Evolutionary conservation across 1,284 basidiomycete species (phyloP).

Genomic region (Spongiforma sp.): DNA sequence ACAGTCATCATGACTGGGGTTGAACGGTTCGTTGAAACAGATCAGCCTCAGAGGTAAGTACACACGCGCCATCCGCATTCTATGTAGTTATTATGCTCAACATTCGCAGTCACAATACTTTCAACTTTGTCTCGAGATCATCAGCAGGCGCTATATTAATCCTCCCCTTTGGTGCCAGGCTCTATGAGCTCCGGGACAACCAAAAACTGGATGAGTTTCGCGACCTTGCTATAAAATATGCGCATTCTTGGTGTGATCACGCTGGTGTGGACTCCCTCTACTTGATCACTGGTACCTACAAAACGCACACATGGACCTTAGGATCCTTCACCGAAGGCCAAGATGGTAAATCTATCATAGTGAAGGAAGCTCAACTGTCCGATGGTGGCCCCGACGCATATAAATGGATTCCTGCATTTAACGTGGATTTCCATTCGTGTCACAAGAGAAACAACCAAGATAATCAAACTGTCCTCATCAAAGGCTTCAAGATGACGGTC

Average conservation of each 20-base stretch:
- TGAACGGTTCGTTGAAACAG: background rate
- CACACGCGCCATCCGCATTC: background rate
- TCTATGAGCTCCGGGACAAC: background rate
- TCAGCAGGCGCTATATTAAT: background rate
- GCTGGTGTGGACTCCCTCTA: background rate
- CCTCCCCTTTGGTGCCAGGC: background rate
- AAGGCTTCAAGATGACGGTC: background rate
- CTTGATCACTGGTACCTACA: background rate
- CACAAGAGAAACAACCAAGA: background rate
- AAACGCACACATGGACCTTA: background rate
- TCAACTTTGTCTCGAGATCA: background rate
- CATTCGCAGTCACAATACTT: background rate
- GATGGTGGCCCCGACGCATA: background rate
- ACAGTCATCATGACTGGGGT: no score
- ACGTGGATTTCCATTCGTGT: background rate
- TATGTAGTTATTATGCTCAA: background rate
- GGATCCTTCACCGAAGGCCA: background rate
- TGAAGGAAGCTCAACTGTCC: background rate
- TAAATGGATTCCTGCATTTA: background rate
- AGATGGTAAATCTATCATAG: background rate
- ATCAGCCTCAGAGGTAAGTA: background rate
- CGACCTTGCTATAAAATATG: background rate
- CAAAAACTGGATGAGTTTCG: background rate
- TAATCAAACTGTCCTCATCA: background rate
- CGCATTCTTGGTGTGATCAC: background rate